Conservation (phyloP, 1,284 basidiomycete species). For the Leccinum pachyderme region DNA sequence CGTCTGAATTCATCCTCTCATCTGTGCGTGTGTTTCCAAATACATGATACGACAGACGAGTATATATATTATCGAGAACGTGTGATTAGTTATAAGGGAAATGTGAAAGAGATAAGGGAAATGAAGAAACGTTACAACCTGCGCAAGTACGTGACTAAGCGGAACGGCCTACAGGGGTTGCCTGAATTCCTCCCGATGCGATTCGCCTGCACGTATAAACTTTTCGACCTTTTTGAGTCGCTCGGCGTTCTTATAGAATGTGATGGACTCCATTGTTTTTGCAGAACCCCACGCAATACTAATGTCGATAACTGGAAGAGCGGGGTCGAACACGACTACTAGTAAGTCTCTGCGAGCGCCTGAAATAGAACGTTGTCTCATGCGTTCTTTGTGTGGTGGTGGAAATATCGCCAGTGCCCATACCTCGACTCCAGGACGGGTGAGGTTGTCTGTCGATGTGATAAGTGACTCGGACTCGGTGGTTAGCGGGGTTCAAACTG, state of each 20-base stretch:
- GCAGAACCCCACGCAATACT: slow-evolving; percentile 6
- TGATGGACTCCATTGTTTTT: slow-evolving; percentile 1
- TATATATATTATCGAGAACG: no score
- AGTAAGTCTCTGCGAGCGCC: background rate
- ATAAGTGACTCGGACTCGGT: no score
- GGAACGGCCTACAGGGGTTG: slow-evolving; percentile 2
- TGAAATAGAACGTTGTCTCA: background rate
- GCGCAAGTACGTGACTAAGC: background rate
- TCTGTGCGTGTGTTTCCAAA: no score
- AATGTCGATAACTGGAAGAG: slow-evolving; percentile 10
- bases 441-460: no score
- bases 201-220: background rate
- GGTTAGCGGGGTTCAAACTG: no score
- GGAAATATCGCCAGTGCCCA: background rate
- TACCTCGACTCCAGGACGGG: background rate
- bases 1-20: no score
- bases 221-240: background rate
- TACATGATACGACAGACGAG: no score
- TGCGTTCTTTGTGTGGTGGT: background rate
- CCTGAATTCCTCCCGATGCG: slow-evolving; percentile 2
- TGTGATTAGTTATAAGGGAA: no score
- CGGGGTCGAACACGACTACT: background rate
- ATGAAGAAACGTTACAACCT: no score
- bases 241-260: background rate
- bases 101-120: no score